These are phyloP conservation scores for Fusarium beomiforme DNA, from an alignment of 2,329 filamentous ascomycete genomes.

Conservation along the genomic window DNA sequence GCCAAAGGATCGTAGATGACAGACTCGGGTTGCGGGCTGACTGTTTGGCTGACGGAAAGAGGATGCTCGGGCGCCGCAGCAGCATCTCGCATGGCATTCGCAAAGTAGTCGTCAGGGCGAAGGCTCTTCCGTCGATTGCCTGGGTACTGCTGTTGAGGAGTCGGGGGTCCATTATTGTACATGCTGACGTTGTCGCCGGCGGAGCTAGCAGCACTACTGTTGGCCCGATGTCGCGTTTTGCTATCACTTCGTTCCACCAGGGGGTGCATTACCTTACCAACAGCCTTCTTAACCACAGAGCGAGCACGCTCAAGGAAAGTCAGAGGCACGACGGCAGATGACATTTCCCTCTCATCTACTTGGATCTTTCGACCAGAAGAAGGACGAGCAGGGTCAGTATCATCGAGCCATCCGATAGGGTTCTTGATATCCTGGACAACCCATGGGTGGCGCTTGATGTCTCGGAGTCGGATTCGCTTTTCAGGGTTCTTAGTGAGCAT, in stretches of 20 bases:
- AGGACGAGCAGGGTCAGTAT: constrained; percentile 84
- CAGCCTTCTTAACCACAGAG: constrained; percentile 77
- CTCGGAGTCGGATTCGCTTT: constrained; percentile 86
- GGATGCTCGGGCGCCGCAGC: constrained; percentile 33
- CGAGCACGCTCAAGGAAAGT: constrained; percentile 86
- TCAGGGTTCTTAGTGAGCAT: constrained; percentile 91
- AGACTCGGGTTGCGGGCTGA: constrained; percentile 38
- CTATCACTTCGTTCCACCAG: constrained; percentile 67
- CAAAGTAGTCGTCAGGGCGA: constrained; percentile 65
- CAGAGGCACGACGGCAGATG: constrained; percentile 87
- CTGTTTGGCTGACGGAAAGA: constrained; percentile 40
- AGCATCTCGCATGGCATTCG: constrained; percentile 51
- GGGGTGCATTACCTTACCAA: constrained; percentile 71
- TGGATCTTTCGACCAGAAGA: constrained; percentile 87
- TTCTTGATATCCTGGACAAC: constrained; percentile 82
- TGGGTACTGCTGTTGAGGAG: constrained; percentile 58
- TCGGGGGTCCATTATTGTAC: constrained; percentile 56
- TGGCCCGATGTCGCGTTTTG: constrained; percentile 63
- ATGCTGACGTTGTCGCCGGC: constrained; percentile 65
- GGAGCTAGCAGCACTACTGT: constrained; percentile 73
- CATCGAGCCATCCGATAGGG: constrained; percentile 85
- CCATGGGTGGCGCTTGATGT: constrained; percentile 96
- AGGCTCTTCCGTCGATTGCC: constrained; percentile 64
- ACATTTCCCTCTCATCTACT: constrained; percentile 90
- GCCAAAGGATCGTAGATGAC: constrained; percentile 54